A percentile compares a stretch with the other conserved stretches of the same genome.
Conservation (phyloP, 345 rosid species). For the Pseudoturritis turrita region DNA sequence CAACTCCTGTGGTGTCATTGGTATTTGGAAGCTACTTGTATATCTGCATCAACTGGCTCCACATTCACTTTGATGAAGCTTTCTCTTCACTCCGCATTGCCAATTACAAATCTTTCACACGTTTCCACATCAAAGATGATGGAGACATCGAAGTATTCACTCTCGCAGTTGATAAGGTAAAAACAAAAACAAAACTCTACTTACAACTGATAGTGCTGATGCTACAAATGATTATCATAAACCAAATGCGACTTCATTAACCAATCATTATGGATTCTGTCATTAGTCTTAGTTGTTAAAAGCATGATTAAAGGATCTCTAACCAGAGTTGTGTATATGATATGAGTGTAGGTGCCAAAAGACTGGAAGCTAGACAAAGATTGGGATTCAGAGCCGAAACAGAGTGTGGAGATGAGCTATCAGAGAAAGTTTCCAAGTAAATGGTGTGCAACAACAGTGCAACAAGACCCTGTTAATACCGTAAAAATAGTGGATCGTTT, state of each 20-base stretch:
- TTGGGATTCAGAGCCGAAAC: conserved; percentile 71
- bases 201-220: background rate
- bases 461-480: conserved; percentile 66
- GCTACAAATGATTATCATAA: background rate
- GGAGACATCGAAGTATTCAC: conserved; percentile 93
- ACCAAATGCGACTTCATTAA: background rate
- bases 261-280: background rate
- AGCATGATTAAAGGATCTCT: background rate
- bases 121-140: conserved; percentile 65
- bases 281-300: background rate
- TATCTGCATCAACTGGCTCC: conserved; percentile 96
- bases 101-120: conserved; percentile 91
- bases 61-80: conserved; percentile 96
- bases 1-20: conserved; percentile 91
- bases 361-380: conserved; percentile 81
- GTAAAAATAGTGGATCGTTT: conserved; percentile 76
- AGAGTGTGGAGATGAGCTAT: conserved; percentile 53
- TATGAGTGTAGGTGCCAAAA: conserved; percentile 69
- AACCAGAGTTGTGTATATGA: background rate
- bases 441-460: conserved; percentile 61
- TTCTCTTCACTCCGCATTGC: conserved; percentile 98
- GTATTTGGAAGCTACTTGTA: conserved; percentile 96
- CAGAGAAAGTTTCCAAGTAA: conserved; percentile 63
- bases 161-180: conserved; percentile 94
- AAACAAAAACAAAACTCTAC: background rate